These are phyloP conservation scores for Mytilinidion resinicola DNA, from an alignment of 495 filamentous ascomycete species.

Conservation along the genomic window DNA sequence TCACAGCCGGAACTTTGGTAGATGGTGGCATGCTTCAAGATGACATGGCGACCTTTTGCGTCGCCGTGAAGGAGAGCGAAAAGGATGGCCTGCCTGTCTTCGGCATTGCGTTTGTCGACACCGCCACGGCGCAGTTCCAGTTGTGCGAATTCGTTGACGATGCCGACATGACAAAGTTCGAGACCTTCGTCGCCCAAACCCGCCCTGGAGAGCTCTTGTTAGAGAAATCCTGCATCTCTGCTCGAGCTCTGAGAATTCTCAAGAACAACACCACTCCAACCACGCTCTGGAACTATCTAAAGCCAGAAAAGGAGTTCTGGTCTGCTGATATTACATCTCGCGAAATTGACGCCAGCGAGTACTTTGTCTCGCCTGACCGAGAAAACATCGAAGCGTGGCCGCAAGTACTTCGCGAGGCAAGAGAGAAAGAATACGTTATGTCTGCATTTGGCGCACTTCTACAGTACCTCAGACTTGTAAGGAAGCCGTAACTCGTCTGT, in stretches of 20 bases:
- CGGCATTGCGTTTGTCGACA: conserved; percentile 90
- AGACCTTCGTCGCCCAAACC: conserved; percentile 93
- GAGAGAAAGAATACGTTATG: conserved; percentile 77
- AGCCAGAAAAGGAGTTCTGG: conserved; percentile 88
- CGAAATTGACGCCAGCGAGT: conserved; percentile 74
- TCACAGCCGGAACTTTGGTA: conserved; percentile 88
- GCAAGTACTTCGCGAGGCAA: conserved; percentile 60
- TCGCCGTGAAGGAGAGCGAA: conserved; percentile 86
- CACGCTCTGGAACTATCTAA: conserved; percentile 93
- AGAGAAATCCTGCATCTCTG: conserved; percentile 80
- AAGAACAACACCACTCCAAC: conserved; percentile 92
- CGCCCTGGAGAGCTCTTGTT: conserved; percentile 83
- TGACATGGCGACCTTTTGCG: conserved; percentile 95
- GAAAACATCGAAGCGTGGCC: conserved; percentile 73
- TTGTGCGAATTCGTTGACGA: conserved; percentile 89
- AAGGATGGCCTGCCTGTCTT: conserved; percentile 74
- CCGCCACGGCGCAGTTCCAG: conserved; percentile 92
- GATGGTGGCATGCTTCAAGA: conserved; percentile 96
- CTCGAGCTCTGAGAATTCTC: conserved; percentile 81
- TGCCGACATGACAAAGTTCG: conserved; percentile 91
- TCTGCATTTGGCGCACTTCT: conserved; percentile 87
- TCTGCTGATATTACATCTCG: conserved; percentile 70
- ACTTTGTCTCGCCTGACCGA: conserved; percentile 62
- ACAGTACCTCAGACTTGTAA: conserved; percentile 62
- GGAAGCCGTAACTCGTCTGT: neutral